Evolutionary conservation across 164 flowering plant species (phyloP), one percentile per base, ranked within the genome.

Genomic region (Aristolochia californica): DNA sequence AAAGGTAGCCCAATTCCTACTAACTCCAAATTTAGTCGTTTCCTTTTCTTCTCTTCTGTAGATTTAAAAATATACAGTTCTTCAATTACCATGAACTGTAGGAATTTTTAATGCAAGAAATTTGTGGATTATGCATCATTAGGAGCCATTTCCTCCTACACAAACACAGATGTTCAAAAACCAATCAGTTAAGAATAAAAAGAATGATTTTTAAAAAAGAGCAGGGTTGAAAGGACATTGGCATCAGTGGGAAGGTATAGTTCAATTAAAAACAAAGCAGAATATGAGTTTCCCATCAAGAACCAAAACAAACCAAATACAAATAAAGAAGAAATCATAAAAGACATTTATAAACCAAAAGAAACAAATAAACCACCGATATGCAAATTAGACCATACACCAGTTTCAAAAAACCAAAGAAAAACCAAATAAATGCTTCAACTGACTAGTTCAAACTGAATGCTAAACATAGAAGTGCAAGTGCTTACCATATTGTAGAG

Each of bases 21-120:
- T 55, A 47, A 59, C 58, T 59, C 61, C 63, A 66, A 61, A 53
- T 60, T 57, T 50, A 21, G 40, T 3, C 40, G 10, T 7, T 2
- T 28, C 34, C 7, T 28, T 34, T 55, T 48, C 40, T 58, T 58
- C 48, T 43, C 59, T 55, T 57, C 48, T 13, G 62, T 74, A 56
- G 43, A 30, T 50, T 45, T 62, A 59, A 61, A 51, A 61, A 62
- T 68, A 44, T 68, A 66, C 75, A 65, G 64, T 59, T 72, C 68
- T 60, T 63, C 61, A 49, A 62, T 55, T 34, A 55, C 64, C 21
- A 55, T 56, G 52, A 62, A 55, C 18, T 55, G 54, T 30, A 22
- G 22, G 51, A 26, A 22, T 50, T 48, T 48, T 61, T 57, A 47
- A 66, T 56, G 69, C 59, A 28, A 50, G 60, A 59, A 66, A 57